Percentiles rank a stretch among this genome's conserved stretches.
Conservation (phyloP, 2,329 filamentous ascomycete species). For the Colletotrichum orchidophilum region DNA sequence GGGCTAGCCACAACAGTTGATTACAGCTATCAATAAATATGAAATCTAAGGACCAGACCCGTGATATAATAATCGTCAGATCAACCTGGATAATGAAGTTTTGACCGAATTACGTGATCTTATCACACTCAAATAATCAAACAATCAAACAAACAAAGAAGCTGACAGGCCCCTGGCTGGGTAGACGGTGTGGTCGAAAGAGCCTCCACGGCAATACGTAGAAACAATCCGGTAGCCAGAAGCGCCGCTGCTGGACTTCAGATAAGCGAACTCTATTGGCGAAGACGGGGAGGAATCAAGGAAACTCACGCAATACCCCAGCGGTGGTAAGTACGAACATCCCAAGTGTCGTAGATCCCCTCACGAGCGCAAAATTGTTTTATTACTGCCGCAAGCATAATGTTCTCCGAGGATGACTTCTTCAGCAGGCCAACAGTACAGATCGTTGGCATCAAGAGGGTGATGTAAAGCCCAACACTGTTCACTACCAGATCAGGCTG, state of each 20-base stretch:
- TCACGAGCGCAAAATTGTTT: conserved; percentile 16
- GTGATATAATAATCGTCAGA: too few relatives aligned
- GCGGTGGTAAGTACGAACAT: neutral
- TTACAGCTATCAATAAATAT: too few relatives aligned
- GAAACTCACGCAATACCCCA: conserved; percentile 13
- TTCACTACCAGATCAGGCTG: neutral
- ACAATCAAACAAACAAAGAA: too few relatives aligned
- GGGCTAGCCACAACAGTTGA: too few relatives aligned
- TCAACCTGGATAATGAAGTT: too few relatives aligned
- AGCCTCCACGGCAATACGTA: neutral
- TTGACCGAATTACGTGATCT: too few relatives aligned
- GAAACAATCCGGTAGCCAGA: conserved; percentile 7
- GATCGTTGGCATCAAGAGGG: neutral
- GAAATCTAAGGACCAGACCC: too few relatives aligned
- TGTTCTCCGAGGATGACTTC: neutral
- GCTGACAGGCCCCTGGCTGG: neutral
- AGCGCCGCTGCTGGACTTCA: neutral
- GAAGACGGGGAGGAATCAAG: neutral
- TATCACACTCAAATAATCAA: too few relatives aligned
- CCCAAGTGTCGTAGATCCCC: neutral
- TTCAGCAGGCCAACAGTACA: neutral
- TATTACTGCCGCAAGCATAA: conserved; percentile 17
- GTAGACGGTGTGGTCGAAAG: neutral
- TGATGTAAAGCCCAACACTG: conserved; percentile 6
- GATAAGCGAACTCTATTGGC: neutral